These are phyloP conservation scores for Plenodomus biglobosus DNA, from an alignment of 2,329 filamentous ascomycete species.

Conservation along the genomic window DNA sequence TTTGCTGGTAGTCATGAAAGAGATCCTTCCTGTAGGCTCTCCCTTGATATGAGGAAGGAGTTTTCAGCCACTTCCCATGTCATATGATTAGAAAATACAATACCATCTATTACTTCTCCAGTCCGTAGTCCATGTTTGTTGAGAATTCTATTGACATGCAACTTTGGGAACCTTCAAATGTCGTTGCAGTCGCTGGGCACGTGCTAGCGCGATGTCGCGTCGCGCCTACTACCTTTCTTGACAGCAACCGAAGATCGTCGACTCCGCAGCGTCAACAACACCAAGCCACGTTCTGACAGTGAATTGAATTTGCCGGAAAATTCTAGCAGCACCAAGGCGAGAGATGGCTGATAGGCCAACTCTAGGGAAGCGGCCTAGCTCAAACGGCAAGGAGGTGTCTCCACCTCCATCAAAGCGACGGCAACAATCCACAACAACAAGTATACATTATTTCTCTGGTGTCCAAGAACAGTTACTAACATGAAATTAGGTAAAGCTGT, in stretches of 20 bases:
- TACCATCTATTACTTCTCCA: too few relatives aligned
- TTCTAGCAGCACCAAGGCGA: neutral
- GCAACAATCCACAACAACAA: slow-evolving; percentile 57
- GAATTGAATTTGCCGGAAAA: neutral
- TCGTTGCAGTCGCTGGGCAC: slow-evolving; percentile 18
- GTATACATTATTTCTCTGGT: slow-evolving; percentile 41
- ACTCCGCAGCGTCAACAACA: neutral
- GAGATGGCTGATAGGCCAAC: slow-evolving; percentile 25
- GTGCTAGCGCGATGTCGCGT: slow-evolving; percentile 38
- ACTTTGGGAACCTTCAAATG: too few relatives aligned
- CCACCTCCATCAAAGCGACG: slow-evolving; percentile 61
- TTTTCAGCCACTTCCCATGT: too few relatives aligned
- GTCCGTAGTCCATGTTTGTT: too few relatives aligned
- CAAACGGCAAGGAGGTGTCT: slow-evolving; percentile 53
- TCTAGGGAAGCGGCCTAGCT: slow-evolving; percentile 41
- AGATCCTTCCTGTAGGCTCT: too few relatives aligned
- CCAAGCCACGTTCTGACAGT: neutral
- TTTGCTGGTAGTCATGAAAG: too few relatives aligned
- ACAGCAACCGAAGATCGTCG: slow-evolving; percentile 12
- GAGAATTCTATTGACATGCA: too few relatives aligned
- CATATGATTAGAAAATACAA: too few relatives aligned
- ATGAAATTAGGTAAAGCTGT: slow-evolving; percentile 63
- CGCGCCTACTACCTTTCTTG: slow-evolving; percentile 15
- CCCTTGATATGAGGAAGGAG: too few relatives aligned
- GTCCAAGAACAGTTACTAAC: slow-evolving; percentile 2